These are phyloP conservation scores for Fraxinus americana DNA, from an alignment of 257 asterid genomes.

Conservation along the genomic window DNA sequence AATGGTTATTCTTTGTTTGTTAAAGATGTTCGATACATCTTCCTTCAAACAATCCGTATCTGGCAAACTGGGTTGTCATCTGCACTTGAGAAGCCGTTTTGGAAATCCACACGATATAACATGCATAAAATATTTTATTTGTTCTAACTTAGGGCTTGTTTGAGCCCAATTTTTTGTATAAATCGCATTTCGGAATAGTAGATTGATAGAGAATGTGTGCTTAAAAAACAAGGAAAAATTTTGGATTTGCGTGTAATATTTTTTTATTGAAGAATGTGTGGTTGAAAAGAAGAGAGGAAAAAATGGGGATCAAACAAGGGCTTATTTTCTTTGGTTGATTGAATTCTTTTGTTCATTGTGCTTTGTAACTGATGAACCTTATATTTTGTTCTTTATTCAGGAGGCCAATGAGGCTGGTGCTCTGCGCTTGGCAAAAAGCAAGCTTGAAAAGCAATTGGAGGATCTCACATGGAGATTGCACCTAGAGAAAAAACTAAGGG, in stretches of 20 bases:
- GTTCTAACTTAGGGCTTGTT: neutral
- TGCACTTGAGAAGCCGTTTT: slow-evolving; percentile 12
- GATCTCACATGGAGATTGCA: slow-evolving; percentile 98
- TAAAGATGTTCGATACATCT: neutral
- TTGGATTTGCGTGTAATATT: too few species aligned
- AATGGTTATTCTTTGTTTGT: slow-evolving; percentile 15
- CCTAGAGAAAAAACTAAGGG: slow-evolving; percentile 92
- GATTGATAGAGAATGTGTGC: too few species aligned
- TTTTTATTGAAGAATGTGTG: too few species aligned
- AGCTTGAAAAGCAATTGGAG: slow-evolving; percentile 96
- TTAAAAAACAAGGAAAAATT: too few species aligned
- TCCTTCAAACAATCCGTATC: neutral
- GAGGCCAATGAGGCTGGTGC: slow-evolving; percentile 99
- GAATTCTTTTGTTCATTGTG: neutral
- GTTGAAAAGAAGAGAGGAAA: too few species aligned
- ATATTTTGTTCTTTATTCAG: slow-evolving; percentile 37
- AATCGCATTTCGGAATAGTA: too few species aligned
- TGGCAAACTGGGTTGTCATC: slow-evolving; percentile 19
- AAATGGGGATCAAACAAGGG: too few species aligned
- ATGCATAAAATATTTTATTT: slow-evolving; percentile 11
- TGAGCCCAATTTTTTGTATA: too few species aligned
- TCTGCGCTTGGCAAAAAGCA: slow-evolving; percentile 85
- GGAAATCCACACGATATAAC: slow-evolving; percentile 1
- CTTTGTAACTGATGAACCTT: neutral
- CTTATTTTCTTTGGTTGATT: neutral